These are phyloP conservation scores for Ballota nigra DNA, from an alignment of 257 asterid genomes.

Conservation along the genomic window DNA sequence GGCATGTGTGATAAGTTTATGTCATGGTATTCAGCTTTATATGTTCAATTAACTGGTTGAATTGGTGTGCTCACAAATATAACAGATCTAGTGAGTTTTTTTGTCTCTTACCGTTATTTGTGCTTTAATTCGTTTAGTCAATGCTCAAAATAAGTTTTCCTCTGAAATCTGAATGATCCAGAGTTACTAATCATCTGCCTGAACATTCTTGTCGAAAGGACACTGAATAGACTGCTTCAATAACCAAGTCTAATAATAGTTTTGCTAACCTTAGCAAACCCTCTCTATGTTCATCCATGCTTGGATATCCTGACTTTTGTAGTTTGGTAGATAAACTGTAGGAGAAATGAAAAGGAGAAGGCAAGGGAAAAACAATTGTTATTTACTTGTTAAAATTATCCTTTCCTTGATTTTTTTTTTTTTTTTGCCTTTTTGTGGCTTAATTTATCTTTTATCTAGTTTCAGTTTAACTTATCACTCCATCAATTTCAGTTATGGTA, in stretches of 20 bases:
- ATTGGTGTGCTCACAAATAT: no score
- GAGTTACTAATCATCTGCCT: no score
- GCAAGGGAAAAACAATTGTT: background rate
- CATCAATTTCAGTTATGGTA: constrained; percentile 5
- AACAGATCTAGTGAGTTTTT: no score
- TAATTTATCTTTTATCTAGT: background rate
- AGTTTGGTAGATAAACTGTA: background rate
- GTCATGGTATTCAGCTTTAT: no score
- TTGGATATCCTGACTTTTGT: constrained; percentile 1
- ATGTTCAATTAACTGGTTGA: no score
- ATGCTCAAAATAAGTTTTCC: no score
- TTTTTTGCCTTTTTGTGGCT: background rate
- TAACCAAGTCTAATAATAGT: background rate
- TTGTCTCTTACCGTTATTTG: no score
- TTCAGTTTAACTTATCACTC: background rate
- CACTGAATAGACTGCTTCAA: background rate
- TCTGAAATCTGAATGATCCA: no score
- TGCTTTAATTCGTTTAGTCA: no score
- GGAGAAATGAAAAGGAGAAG: background rate
- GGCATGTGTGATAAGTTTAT: no score
- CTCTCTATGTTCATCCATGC: background rate
- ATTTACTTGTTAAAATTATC: background rate
- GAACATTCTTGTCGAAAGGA: background rate
- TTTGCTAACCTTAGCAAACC: background rate
- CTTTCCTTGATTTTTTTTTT: background rate